Conservation (phyloP, 805 yeast genomes). For the Lachancea thermotolerans region DNA sequence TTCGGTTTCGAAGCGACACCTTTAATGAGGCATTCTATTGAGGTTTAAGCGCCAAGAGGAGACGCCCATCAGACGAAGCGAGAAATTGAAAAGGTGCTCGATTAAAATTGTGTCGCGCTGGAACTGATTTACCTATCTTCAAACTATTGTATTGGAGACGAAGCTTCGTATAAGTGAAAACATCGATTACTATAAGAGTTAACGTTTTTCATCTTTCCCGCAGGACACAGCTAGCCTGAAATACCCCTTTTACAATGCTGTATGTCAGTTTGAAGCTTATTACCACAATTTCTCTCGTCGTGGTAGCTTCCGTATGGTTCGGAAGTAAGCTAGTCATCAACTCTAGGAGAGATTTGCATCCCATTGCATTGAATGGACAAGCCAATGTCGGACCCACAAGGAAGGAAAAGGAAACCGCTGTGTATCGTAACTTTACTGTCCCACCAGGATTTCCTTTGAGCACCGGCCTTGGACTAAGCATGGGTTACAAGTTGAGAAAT, state of each 20-base stretch:
- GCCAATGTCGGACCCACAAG: slow-evolving; percentile 60
- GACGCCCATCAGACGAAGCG: too few relatives aligned
- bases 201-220: too few relatives aligned
- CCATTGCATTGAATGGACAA: slow-evolving; percentile 54
- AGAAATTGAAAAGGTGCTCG: too few relatives aligned
- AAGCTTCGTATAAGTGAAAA: too few relatives aligned
- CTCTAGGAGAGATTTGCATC: slow-evolving; percentile 46
- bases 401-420: slow-evolving; percentile 62
- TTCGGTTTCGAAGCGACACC: too few relatives aligned
- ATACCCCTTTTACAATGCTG: neutral
- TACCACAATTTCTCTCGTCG: slow-evolving; percentile 7
- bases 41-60: too few relatives aligned
- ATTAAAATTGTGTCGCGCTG: too few relatives aligned
- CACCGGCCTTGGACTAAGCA: slow-evolving; percentile 60
- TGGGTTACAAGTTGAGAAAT: slow-evolving; percentile 59
- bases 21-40: too few relatives aligned
- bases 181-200: too few relatives aligned
- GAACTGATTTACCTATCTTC: too few relatives aligned
- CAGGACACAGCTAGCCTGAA: neutral
- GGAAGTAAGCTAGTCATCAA: slow-evolving; percentile 19
- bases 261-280: slow-evolving; percentile 6
- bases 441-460: slow-evolving; percentile 66
- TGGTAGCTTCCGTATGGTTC: slow-evolving; percentile 14
- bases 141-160: too few relatives aligned
- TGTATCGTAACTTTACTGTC: slow-evolving; percentile 65